Evolutionary conservation across 2,329 filamentous ascomycete species (phyloP).

Genomic region (Colletotrichum sp.): DNA sequence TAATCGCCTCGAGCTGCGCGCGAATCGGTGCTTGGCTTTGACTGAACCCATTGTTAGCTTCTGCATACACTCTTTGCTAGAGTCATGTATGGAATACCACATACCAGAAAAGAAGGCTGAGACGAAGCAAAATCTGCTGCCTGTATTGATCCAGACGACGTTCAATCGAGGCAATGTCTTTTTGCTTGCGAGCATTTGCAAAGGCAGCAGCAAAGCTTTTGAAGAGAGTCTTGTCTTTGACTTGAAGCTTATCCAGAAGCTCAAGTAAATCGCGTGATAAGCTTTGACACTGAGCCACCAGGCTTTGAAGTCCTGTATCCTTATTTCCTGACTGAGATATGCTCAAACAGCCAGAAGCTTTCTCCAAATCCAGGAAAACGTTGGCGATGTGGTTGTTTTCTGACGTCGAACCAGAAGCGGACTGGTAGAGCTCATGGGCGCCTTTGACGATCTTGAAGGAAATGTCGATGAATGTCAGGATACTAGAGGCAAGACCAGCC

Average conservation of each 20-base stretch:
- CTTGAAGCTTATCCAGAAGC: background rate
- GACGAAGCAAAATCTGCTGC: background rate
- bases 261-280: background rate
- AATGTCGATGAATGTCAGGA: background rate
- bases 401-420: background rate
- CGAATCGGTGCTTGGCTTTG: background rate
- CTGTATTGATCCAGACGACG: background rate
- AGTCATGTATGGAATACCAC: background rate
- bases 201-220: background rate
- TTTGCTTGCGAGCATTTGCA: background rate
- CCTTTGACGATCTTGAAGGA: background rate
- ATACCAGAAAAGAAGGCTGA: background rate
- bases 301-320: background rate
- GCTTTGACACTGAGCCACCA: background rate
- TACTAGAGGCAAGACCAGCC: background rate
- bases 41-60: background rate
- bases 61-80: background rate
- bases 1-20: background rate
- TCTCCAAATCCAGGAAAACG: background rate
- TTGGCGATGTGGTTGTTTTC: background rate
- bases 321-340: background rate
- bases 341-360: background rate
- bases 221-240: background rate
- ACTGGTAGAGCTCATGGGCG: background rate
- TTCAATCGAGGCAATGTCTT: background rate